A percentile compares a stretch with the other conserved stretches of the same genome.
phyloP scores from a whole-genome alignment of 768 basidiomycete species.

The Guyanaporus albipodus region DNA sequence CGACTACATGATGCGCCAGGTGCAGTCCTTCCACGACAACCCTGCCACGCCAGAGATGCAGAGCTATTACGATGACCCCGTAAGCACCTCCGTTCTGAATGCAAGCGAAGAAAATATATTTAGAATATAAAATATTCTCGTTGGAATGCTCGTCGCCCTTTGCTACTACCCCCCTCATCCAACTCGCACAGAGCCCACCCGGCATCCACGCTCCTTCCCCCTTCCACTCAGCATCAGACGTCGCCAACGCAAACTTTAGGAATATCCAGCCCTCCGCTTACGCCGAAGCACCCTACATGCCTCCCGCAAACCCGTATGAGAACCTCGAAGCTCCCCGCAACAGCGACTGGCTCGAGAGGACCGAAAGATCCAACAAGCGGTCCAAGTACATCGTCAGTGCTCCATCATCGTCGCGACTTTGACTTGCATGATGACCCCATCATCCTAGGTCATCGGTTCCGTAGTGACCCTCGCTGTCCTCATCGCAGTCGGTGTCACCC shows the following conservation, averaged over 20 bases:
- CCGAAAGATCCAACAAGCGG: constrained; percentile 32
- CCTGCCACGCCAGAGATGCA: constrained; percentile 26
- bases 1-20: constrained; percentile 27
- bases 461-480: constrained; percentile 46
- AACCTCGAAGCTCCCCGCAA: constrained; percentile 31
- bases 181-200: constrained; percentile 32
- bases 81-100: constrained; percentile 6
- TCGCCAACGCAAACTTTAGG: constrained; percentile 23
- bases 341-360: constrained; percentile 41
- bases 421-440: neutral
- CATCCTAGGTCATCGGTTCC: constrained; percentile 49
- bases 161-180: constrained; percentile 7
- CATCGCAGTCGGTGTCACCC: constrained; percentile 53
- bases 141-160: neutral
- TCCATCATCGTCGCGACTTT: neutral
- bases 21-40: constrained; percentile 21
- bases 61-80: constrained; percentile 28
- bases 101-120: constrained; percentile 1
- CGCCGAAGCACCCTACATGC: constrained; percentile 24
- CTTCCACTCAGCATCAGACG: constrained; percentile 18
- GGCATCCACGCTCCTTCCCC: constrained; percentile 36
- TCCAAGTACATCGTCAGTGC: constrained; percentile 57
- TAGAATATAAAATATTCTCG: neutral
- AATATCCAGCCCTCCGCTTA: constrained; percentile 22
- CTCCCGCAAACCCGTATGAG: constrained; percentile 27